A percentile compares a stretch with the other conserved stretches of the same genome.
These are phyloP conservation scores for Phycomyces blakesleeanus DNA, from an alignment of 192 early-diverging fungal genomes.

Conservation along the genomic window DNA sequence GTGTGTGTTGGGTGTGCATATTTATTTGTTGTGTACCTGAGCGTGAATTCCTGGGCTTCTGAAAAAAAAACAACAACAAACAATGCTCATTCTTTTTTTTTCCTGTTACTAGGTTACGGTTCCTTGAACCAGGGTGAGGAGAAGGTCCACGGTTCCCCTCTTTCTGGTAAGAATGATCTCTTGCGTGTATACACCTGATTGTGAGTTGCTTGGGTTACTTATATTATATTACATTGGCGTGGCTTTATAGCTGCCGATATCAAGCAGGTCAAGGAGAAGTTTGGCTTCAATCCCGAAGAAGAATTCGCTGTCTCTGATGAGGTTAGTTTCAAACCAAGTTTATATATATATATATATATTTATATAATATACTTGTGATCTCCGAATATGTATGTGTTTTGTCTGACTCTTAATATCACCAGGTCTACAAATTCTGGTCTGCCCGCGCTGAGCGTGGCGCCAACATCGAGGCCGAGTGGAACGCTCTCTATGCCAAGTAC, in stretches of 20 bases:
- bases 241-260: constrained; percentile 69
- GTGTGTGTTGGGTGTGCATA: too few species aligned
- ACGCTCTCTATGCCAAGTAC: constrained; percentile 68
- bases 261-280: constrained; percentile 70
- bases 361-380: too few species aligned
- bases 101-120: constrained; percentile 51
- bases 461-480: constrained; percentile 73
- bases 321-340: too few species aligned
- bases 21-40: too few species aligned
- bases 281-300: constrained; percentile 79
- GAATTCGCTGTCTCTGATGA: constrained; percentile 69
- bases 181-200: too few species aligned
- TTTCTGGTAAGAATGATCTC: constrained; percentile 51
- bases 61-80: too few species aligned
- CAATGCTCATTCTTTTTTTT: not conserved
- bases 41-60: too few species aligned
- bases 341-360: too few species aligned
- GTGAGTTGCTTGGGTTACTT: too few species aligned
- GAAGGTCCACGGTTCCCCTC: constrained; percentile 88
- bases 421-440: constrained; percentile 58
- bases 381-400: too few species aligned
- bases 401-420: constrained; percentile 11
- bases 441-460: constrained; percentile 48
- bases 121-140: constrained; percentile 84
- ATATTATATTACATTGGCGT: not conserved